These are phyloP conservation scores for Xylaria longipes DNA, from an alignment of 495 filamentous ascomycete genomes.

Conservation along the genomic window DNA sequence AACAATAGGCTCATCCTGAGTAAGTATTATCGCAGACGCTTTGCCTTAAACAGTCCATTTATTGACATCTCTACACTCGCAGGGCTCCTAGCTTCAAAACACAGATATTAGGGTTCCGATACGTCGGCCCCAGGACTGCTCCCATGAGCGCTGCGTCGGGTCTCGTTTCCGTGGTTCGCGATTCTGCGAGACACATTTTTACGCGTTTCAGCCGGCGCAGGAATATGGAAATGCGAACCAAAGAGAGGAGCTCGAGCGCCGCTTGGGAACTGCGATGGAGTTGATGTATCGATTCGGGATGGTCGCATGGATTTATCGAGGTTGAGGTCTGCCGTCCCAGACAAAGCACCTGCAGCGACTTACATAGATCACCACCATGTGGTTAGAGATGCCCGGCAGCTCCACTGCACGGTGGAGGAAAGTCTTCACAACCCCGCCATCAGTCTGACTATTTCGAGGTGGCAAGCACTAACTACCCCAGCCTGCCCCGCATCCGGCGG, in stretches of 20 bases:
- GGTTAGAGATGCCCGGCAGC: background rate
- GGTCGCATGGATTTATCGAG: background rate
- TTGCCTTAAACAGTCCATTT: no score
- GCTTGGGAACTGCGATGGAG: background rate
- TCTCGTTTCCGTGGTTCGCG: background rate
- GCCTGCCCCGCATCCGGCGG: background rate
- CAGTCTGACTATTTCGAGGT: background rate
- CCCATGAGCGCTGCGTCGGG: background rate
- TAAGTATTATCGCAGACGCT: no score
- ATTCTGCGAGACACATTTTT: no score
- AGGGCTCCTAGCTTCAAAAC: no score
- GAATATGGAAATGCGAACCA: background rate
- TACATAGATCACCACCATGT: background rate
- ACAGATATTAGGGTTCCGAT: no score
- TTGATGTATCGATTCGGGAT: background rate
- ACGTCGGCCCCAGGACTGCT: conserved; percentile 1
- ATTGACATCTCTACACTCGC: no score
- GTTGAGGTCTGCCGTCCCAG: background rate
- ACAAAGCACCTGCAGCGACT: background rate
- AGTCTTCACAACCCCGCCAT: background rate
- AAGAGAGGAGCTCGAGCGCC: background rate
- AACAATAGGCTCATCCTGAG: no score
- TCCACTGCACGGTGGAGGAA: background rate
- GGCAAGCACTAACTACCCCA: no score
- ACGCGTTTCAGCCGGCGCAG: background rate